Percentiles rank a stretch among this genome's conserved stretches.
Conservation (phyloP, 2,329 filamentous ascomycete genomes). For the Talaromyces verruculosus region DNA sequence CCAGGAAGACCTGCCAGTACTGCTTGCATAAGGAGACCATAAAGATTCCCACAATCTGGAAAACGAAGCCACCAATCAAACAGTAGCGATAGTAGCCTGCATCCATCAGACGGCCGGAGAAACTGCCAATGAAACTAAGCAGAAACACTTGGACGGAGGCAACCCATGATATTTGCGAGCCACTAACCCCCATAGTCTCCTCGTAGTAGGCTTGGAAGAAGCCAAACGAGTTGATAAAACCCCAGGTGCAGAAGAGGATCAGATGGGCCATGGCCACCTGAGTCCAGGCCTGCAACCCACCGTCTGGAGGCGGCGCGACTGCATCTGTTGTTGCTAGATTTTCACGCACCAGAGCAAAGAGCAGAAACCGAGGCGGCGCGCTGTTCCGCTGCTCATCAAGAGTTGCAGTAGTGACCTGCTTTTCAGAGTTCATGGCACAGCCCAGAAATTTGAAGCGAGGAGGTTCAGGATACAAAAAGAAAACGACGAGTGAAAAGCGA, state of each 20-base stretch:
- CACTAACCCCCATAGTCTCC: slow-evolving; percentile 28
- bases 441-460: no score
- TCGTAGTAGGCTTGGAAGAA: slow-evolving; percentile 50
- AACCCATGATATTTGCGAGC: slow-evolving; percentile 46
- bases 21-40: slow-evolving; percentile 44
- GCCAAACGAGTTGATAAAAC: slow-evolving; percentile 38
- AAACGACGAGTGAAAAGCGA: no score
- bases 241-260: slow-evolving; percentile 31
- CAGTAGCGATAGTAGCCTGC: slow-evolving; percentile 41
- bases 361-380: no score
- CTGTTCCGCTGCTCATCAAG: no score
- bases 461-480: no score
- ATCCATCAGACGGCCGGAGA: slow-evolving; percentile 45
- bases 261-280: slow-evolving; percentile 33
- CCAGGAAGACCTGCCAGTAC: slow-evolving; percentile 53
- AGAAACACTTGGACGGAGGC: slow-evolving; percentile 46
- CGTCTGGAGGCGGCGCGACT: slow-evolving; percentile 30
- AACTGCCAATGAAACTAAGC: slow-evolving; percentile 44
- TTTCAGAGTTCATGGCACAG: no score
- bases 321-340: background rate
- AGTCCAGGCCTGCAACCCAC: slow-evolving; percentile 33
- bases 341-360: slow-evolving; percentile 2
- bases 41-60: slow-evolving; percentile 47
- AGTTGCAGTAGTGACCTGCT: no score
- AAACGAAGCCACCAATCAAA: slow-evolving; percentile 30